These are phyloP conservation scores for Fragaria vesca DNA, from an alignment of 306 rosid genomes.

Conservation along the genomic window DNA sequence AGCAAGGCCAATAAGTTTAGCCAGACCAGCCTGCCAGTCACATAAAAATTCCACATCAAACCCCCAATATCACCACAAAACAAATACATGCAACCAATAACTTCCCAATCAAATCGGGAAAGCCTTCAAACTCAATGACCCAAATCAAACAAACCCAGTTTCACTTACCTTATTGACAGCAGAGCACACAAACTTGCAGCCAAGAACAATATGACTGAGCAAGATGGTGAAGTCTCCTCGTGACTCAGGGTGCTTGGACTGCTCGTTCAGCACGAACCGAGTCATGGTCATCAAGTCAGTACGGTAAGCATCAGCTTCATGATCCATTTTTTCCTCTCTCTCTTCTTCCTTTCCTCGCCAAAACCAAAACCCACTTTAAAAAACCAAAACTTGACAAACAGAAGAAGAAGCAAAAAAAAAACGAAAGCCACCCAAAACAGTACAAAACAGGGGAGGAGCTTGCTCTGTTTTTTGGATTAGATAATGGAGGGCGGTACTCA, in stretches of 20 bases:
- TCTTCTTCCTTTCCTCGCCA: not conserved
- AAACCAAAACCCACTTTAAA: not conserved
- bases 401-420: not conserved
- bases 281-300: slow-evolving; percentile 98
- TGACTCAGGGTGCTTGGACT: slow-evolving; percentile 74
- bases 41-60: not conserved
- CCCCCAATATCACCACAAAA: not conserved
- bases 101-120: slow-evolving; percentile 2
- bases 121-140: not conserved
- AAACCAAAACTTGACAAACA: not conserved
- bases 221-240: slow-evolving; percentile 95
- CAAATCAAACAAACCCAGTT: not conserved
- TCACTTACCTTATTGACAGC: slow-evolving; percentile 73
- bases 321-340: slow-evolving; percentile 50
- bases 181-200: slow-evolving; percentile 93
- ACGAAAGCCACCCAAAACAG: not conserved
- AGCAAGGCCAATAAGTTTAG: slow-evolving; percentile 97
- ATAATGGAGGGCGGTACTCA: slow-evolving; percentile 21
- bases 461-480: not conserved
- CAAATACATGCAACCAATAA: not conserved
- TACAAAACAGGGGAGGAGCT: not conserved
- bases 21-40: slow-evolving; percentile 82
- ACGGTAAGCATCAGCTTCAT: slow-evolving; percentile 77
- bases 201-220: slow-evolving; percentile 95
- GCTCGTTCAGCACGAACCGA: slow-evolving; percentile 85